Base-by-base conservation (phyloP, 805 yeast genomes). In the Zygosaccharomyces bailii region DNA sequence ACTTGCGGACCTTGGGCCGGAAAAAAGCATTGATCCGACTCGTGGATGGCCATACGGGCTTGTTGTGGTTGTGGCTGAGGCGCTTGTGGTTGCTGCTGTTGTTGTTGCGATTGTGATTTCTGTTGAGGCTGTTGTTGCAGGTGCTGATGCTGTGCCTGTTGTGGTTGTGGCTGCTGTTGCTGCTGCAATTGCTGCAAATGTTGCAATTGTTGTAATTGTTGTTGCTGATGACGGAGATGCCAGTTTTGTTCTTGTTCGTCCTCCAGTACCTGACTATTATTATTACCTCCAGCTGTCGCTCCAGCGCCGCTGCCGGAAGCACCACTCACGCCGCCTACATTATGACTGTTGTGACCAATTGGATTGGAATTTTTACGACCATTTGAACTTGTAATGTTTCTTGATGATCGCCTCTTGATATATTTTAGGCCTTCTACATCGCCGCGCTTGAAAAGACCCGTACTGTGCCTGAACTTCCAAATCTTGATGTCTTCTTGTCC, bases 381-480 rank as follows among this genome's bases (percentile, higher is more conserved):
- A 27, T 47, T 50, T 6, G 42, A 38, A 6, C 52, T 44, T 3
- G 65, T 53, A 2, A 59, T 50, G 33, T 67, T 56, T 16, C 59
- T 55, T 58, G 69, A 54, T 0, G 93, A 78, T 37, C 96, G 69
- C 49, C 98, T 73, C 63, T 87, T 90, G 60, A 90, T 91, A 11
- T 76, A 71, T 43, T 85, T 77, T 49, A 90, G 67, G 8, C 84
- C 72, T 34, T 82, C 93, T 11, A 79, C 65, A 61, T 89, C 93
- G 33, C 96, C 96, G 42, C 87, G 82, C 52, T 79, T 76, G 67
- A 90, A 90, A 48, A 76, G 74, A 27, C 84, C 86, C 3, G 86
- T 80, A 20, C 86, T 78, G 61, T 90, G 98, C 46, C 82, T 80
- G 66, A 90, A 90, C 68, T 91, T 97, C 98, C 98, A 90, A 11